Evolutionary conservation across 345 rosid species (phyloP), one percentile per base, ranked within the genome.

Genomic region (Balakata baccata): DNA sequence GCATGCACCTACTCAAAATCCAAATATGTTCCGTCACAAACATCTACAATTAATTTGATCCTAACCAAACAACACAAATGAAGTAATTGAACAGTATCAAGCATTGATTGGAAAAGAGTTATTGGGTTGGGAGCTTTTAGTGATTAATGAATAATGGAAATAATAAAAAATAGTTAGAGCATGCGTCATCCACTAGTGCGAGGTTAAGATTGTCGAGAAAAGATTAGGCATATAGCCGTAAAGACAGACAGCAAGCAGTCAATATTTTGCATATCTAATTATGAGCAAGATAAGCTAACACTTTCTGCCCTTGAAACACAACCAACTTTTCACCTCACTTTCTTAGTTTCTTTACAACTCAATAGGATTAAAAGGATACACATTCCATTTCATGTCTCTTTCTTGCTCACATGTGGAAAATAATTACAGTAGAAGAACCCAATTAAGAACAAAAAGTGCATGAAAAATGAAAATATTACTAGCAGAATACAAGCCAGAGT

Each of bases 211-310:
- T 83, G 84, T 75, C 80, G 64, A 74, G 2, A 81, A 83, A 85
- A 77, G 79, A 58, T 25, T 11, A 66, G 75, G 76, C 79, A 82
- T 74, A 57, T 57, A 71, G 82, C 82, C 82, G 73, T 66, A 69
- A 73, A 70, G 73, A 12, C 73, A 77, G 76, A 58, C 82, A 76
- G 10, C 39, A 73, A 68, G 72, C 71, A 66, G 59, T 66, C 74
- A 74, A n/a, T 38, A 34, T 54, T 45, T 63, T 34, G 65, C 56
- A 1, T 13, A 51, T 56, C 45, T 37, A 60, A 54, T 66, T 57
- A 51, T 34, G 3, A 61, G n/a, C 50, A 60, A 57, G 51, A 22
- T 56, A 58, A n/a, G 18, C 8, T 29, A 43, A 14, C 51, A 46
- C 56, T 47, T 50, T 61, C 37, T 62, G 49, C 64, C 58, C 34